Evolutionary conservation across 345 rosid genomes (phyloP).

Genomic region (Aquilaria sinensis): DNA sequence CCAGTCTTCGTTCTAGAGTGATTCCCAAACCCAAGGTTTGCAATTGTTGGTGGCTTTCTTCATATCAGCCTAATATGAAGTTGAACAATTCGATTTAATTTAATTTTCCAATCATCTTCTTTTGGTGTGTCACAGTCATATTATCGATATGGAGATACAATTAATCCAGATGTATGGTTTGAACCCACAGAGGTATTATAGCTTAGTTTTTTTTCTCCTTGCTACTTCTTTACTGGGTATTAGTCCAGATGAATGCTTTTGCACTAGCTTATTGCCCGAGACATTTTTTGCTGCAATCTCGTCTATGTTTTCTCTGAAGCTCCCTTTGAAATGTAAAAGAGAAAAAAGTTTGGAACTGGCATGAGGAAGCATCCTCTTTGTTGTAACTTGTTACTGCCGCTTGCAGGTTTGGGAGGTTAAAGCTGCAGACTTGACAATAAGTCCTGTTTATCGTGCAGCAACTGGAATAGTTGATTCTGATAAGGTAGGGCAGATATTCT

Average conservation of each 20-base stretch:
- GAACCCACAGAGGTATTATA: conserved; percentile 77
- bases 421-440: conserved; percentile 94
- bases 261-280: not conserved
- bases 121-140: conserved; percentile 52
- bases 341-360: too few species aligned
- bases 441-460: conserved; percentile 93
- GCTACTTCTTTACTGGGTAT: not conserved
- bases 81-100: not conserved
- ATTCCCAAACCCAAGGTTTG: conserved; percentile 72
- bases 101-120: not conserved
- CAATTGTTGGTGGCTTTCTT: conserved; percentile 8
- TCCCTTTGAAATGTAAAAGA: not conserved
- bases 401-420: conserved; percentile 96
- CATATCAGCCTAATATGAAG: not conserved
- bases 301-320: not conserved
- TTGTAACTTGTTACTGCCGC: too few species aligned
- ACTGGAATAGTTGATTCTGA: conserved; percentile 69
- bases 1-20: conserved; percentile 77
- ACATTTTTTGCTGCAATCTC: not conserved
- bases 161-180: conserved; percentile 92
- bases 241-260: not conserved
- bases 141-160: conserved; percentile 56
- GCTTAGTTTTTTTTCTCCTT: not conserved
- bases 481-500: conserved; percentile 46
- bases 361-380: too few species aligned